Base-by-base conservation (phyloP, 2,329 filamentous ascomycete species). In the Dothiorella sarmentorum region DNA sequence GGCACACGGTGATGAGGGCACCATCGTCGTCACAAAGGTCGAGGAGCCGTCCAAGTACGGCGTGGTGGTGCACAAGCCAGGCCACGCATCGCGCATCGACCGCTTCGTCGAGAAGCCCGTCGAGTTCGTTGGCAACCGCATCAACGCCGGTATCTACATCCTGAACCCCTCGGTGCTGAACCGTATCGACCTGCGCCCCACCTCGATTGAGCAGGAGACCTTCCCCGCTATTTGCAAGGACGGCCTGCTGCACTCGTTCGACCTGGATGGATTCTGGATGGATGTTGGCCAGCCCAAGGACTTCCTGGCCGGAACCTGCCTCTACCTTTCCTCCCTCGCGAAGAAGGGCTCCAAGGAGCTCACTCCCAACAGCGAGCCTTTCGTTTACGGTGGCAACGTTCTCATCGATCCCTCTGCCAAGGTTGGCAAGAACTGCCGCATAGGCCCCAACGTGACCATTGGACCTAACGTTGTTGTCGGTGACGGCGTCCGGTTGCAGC, bases 51-150 rank as follows among this genome's bases (percentile, higher is more conserved):
- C 91, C 72, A 99, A 99, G 79, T 99, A 97, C 75, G 93, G 93
- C 85, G 93, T 99, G 67, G 87, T 99, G 59, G 94, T 99, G 27
- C 93, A 97, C 86, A 94, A 96, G 82, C 91, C 91, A 63, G 89
- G 87, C 75, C 91, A 96, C 78, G 79, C 90, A 57, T 90, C 91
- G 45, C 86, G 90, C 72, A 97, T 99, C 76, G 94, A 99, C 78
- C 91, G 94, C 67, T 99, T 99, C 80, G 94, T 99, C 67, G 93
- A 99, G 85, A 99, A 99, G 83, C 93, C 93, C 35, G 90, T 97
- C 73, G 91, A 97, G 79, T 97, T 97, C 72, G 93, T 97, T 60
- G 93, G 93, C 69, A 97, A 97, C 84, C 89, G 93, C 65, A 97
- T 97, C 83, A 97, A 97, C 70, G 94, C 93, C 66, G 94, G 94